Evolutionary conservation across 441 rosid genomes (phyloP), one percentile per base, ranked within the genome.

Genomic region (Isatis lusitanica): DNA sequence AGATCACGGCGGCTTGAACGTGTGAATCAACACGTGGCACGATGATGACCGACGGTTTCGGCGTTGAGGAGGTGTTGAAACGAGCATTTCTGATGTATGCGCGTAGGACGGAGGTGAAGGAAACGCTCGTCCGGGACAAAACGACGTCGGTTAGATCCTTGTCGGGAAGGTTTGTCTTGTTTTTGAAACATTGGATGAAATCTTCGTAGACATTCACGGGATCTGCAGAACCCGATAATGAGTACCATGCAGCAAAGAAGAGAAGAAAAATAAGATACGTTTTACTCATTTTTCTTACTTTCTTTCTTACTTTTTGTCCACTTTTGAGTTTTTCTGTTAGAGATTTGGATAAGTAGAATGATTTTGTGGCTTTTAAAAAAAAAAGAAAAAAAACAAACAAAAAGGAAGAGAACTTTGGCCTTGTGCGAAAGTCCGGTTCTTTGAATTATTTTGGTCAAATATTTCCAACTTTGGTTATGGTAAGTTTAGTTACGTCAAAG

Each of bases 21-120:
- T 83, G 83, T 0, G 86, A 70, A 1, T 71, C 44, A 9, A 75
- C 40, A 31, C 79, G 62, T 10, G 88, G 82, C 15, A 81, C 35
- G 63, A 83, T 38, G 17, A 85, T 79, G 63, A 74, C 57, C 17
- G 78, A 28, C 2, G 86, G 88, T 74, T 85, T 83, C 0, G 84
- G 81, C 10, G 84, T 76, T 1, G 74, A 38, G 47, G 79, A 30
- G 28, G 81, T 78, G 62, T 73, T 73, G 63, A 73, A 78, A 55
- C 81, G 78, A 7, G 74, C 78, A 13, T 78, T 78, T 73, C 74
- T 38, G 66, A 73, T 73, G 77, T 73, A 73, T 0, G 74, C 70
- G 18, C 74, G 74, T 48, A 78, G 68, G 10, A 35, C 39, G 1
- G 76, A 40, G 2, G 74, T 3, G 71, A 71, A 85, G 15, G 83